Conservation (phyloP, 2,329 filamentous ascomycete species). For the Sarocladiaceae sp. region DNA sequence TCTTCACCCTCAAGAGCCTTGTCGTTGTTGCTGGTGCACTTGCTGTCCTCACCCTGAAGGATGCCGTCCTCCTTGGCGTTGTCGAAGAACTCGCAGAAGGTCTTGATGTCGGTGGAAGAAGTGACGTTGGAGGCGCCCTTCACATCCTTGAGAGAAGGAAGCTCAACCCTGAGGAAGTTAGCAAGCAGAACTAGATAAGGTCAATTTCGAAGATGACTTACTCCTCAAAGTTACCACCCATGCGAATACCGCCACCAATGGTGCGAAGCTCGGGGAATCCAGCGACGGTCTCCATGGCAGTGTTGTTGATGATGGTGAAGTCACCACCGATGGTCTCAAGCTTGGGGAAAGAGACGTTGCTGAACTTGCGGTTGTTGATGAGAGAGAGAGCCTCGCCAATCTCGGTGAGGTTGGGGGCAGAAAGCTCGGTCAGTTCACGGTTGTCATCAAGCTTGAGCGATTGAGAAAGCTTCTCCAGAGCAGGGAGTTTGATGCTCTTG, state of each 20-base stretch:
- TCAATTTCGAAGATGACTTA: slow-evolving; percentile 44
- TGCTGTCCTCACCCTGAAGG: slow-evolving; percentile 37
- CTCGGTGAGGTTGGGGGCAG: slow-evolving; percentile 65
- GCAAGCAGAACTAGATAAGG: not conserved
- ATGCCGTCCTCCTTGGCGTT: slow-evolving; percentile 33
- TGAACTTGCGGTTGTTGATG: slow-evolving; percentile 56
- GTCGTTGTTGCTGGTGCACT: slow-evolving; percentile 47
- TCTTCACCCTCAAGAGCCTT: slow-evolving; percentile 45
- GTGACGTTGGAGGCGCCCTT: slow-evolving; percentile 68
- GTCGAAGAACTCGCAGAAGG: slow-evolving; percentile 50
- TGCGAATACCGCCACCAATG: slow-evolving; percentile 76
- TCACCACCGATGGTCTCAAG: slow-evolving; percentile 71
- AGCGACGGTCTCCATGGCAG: slow-evolving; percentile 58
- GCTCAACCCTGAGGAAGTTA: slow-evolving; percentile 53
- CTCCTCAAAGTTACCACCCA: slow-evolving; percentile 80
- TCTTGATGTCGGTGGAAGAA: slow-evolving; percentile 57
- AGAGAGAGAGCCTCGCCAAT: slow-evolving; percentile 56
- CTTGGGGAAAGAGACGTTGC: slow-evolving; percentile 71
- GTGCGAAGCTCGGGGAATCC: slow-evolving; percentile 65
- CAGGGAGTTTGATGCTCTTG: slow-evolving; percentile 67
- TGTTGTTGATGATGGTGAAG: slow-evolving; percentile 89
- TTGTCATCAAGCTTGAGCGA: slow-evolving; percentile 84
- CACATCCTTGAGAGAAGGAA: slow-evolving; percentile 65
- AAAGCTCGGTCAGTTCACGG: slow-evolving; percentile 55
- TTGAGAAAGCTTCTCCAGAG: slow-evolving; percentile 67